Evolutionary conservation across 805 yeast genomes (phyloP), one percentile per base, ranked within the genome.

Genomic region (Monosporozyma aerobia): DNA sequence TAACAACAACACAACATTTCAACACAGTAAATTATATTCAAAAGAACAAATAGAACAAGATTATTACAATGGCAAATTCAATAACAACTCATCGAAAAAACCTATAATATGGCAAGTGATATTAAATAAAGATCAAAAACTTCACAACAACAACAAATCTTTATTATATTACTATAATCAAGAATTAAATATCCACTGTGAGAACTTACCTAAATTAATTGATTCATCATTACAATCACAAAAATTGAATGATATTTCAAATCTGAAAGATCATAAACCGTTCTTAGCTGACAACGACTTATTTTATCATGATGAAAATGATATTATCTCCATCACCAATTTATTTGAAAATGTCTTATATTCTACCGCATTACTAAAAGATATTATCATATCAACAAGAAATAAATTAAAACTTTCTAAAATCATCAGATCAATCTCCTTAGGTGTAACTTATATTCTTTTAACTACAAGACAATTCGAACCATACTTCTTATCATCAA

Each of bases 291-390:
- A 59, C 45, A 73, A 74, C 6, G 74, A 69, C 5, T 53, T 79
- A 8, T 85, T 84, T 63, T 83, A 82, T 61, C 74, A 74, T 53
- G 82, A 81, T 52, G 77, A 81, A 13, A 66, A 77, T 5, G 92
- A 86, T 63, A 69, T 83, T 23, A 69, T 27, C 23, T 29, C 44
- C 4, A 16, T 41, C 2, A 13, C n/a, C 3, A 47, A 49, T 23
- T 25, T 49, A 13, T 49, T 49, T 11, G 47, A 44, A 23, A 49
- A 44, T 23, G 33, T 43, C 13, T 13, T 49, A 13, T 43, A 25
- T 33, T 49, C 33, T 5, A 14, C n/a, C 13, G 25, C 47, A n/a
- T 30, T 43, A 43, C 27, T 27, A 13, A 29, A 33, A 16, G 44
- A 41, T 2, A 25, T 37, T 1, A 32, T 41, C 10, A 4, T 32